Evolutionary conservation across 2,329 filamentous ascomycete genomes (phyloP).

Genomic region (Aspergillus pseudotamarii): DNA sequence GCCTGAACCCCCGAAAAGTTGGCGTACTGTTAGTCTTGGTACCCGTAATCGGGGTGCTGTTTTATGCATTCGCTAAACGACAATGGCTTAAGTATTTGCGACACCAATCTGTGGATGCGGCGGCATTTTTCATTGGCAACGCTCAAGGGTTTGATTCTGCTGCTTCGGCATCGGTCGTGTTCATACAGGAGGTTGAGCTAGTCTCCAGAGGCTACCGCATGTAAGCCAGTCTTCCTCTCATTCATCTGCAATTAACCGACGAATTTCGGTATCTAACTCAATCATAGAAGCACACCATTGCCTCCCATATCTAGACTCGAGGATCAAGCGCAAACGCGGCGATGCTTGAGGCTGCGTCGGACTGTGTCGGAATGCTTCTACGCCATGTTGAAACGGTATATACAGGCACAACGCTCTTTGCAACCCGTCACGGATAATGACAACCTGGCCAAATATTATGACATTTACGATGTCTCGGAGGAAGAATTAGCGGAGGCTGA

Average conservation of each 20-base stretch:
- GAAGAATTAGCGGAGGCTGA: slow-evolving; percentile 73
- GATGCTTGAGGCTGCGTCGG: slow-evolving; percentile 78
- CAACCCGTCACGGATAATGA: slow-evolving; percentile 75
- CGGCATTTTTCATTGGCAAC: slow-evolving; percentile 69
- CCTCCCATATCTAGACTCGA: slow-evolving; percentile 93
- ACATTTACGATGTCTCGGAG: slow-evolving; percentile 79
- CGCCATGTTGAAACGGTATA: slow-evolving; percentile 71
- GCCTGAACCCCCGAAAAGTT: slow-evolving; percentile 45
- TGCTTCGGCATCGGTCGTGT: slow-evolving; percentile 72
- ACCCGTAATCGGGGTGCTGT: slow-evolving; percentile 56
- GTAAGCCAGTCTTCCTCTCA: slow-evolving; percentile 51
- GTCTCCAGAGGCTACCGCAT: slow-evolving; percentile 88
- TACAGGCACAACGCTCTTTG: slow-evolving; percentile 68
- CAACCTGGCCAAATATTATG: slow-evolving; percentile 88
- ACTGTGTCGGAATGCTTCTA: slow-evolving; percentile 71
- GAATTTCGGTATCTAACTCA: slow-evolving; percentile 22
- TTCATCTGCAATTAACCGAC: slow-evolving; percentile 16
- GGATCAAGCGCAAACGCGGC: slow-evolving; percentile 74
- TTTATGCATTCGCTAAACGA: slow-evolving; percentile 73
- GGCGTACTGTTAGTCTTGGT: slow-evolving; percentile 49
- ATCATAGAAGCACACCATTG: slow-evolving; percentile 74
- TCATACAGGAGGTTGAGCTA: slow-evolving; percentile 94
- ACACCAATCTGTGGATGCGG: slow-evolving; percentile 71
- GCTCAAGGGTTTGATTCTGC: slow-evolving; percentile 81
- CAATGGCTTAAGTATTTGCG: slow-evolving; percentile 81